phyloP scores from a whole-genome alignment of 2,329 filamentous ascomycete species.

The Plenodomus tracheiphilus region DNA sequence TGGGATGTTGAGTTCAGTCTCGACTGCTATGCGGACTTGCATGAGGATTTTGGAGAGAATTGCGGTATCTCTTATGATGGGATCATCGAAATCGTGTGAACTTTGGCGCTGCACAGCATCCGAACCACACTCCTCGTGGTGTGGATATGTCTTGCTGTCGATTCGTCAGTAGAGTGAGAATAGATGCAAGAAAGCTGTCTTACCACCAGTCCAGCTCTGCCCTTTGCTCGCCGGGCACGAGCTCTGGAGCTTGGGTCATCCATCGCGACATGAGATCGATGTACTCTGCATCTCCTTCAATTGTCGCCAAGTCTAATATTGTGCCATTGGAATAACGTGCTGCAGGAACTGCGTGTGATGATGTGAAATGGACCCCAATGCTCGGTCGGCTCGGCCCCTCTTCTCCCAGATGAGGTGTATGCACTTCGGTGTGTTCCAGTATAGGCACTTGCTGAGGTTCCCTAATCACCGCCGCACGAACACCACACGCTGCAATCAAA shows the following conservation, averaged over 20 bases:
- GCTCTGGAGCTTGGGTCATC: slow-evolving; percentile 1
- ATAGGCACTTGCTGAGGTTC: slow-evolving; percentile 8
- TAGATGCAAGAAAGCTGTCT: background rate
- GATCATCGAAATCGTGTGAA: slow-evolving; percentile 6
- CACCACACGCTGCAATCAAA: background rate
- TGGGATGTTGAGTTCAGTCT: slow-evolving; percentile 12
- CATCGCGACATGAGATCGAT: slow-evolving; percentile 27
- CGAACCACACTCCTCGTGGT: background rate
- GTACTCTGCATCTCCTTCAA: slow-evolving; percentile 27
- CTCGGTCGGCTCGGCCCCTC: slow-evolving; percentile 6
- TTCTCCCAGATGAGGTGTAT: background rate
- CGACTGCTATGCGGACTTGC: slow-evolving; percentile 17
- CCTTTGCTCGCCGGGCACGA: background rate
- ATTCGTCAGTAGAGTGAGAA: background rate
- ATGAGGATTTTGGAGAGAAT: slow-evolving; percentile 21
- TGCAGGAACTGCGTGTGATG: slow-evolving; percentile 28
- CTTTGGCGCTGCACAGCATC: background rate
- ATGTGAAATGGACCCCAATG: slow-evolving; percentile 34
- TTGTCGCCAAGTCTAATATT: slow-evolving; percentile 22
- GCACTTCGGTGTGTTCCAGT: background rate
- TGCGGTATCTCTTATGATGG: slow-evolving; percentile 15
- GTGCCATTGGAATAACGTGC: slow-evolving; percentile 29
- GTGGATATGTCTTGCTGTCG: background rate
- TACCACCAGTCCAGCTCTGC: slow-evolving; percentile 10
- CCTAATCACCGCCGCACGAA: background rate